A percentile compares a stretch with the other conserved stretches of the same genome.
Conservation (phyloP, 805 yeast species). For the Metschnikowia lochheadii region DNA sequence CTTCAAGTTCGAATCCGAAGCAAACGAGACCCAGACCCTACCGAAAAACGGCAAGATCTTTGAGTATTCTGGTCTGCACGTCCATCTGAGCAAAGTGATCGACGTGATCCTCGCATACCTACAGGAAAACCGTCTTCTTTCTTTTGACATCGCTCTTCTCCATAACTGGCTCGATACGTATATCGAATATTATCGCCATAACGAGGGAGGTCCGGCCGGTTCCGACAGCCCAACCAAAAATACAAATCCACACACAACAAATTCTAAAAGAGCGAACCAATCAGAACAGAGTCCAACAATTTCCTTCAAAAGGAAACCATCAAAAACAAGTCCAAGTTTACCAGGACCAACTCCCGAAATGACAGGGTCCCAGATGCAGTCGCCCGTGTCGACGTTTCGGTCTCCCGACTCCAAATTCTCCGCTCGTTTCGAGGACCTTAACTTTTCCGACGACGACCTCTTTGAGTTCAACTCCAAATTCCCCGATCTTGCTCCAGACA, state of each 20-base stretch:
- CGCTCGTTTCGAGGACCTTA: neutral
- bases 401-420: neutral
- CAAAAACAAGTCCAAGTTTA: neutral
- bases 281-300: neutral
- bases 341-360: no score
- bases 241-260: no score
- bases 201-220: slow-evolving; percentile 2
- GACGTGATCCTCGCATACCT: slow-evolving; percentile 25
- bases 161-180: slow-evolving; percentile 38
- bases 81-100: neutral
- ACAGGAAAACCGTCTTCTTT: slow-evolving; percentile 25
- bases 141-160: slow-evolving; percentile 33
- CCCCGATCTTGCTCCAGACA: slow-evolving; percentile 9
- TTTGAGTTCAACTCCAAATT: slow-evolving; percentile 12
- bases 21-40: neutral
- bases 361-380: neutral
- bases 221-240: neutral
- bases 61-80: neutral
- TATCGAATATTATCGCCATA: slow-evolving; percentile 29
- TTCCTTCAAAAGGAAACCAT: no score
- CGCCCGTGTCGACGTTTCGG: neutral
- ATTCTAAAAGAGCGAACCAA: no score
- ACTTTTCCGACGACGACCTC: slow-evolving; percentile 7
- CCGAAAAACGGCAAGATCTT: slow-evolving; percentile 1
- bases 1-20: slow-evolving; percentile 24